Evolutionary conservation across 164 flowering plant species (phyloP).

Genomic region (grape (Vitis vinifera)): ASM3070453v1 NC_081823.1:3633501-3634000

Average conservation of each 20-base stretch:
- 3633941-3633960: neutral
- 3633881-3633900: neutral
- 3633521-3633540: neutral
- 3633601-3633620: conserved; percentile 85
- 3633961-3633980: conserved; percentile 6
- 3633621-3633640: conserved; percentile 82
- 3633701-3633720: neutral
- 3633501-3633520: conserved; percentile 50
- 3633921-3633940: neutral
- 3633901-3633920: neutral
- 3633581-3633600: conserved; percentile 62
- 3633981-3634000: conserved; percentile 83
- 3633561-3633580: conserved; percentile 3
- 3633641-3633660: conserved; percentile 63
- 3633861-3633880: neutral
- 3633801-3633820: neutral
- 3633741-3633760: neutral
- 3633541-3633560: conserved; percentile 1
- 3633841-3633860: neutral
- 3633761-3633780: neutral
- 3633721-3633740: neutral
- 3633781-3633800: neutral
- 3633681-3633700: neutral
- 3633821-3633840: neutral
- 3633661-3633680: conserved; percentile 82